Percentiles rank a stretch among this genome's conserved stretches.
Conservation (phyloP, 2,329 filamentous ascomycete species). For the Colletotrichum incanum region DNA sequence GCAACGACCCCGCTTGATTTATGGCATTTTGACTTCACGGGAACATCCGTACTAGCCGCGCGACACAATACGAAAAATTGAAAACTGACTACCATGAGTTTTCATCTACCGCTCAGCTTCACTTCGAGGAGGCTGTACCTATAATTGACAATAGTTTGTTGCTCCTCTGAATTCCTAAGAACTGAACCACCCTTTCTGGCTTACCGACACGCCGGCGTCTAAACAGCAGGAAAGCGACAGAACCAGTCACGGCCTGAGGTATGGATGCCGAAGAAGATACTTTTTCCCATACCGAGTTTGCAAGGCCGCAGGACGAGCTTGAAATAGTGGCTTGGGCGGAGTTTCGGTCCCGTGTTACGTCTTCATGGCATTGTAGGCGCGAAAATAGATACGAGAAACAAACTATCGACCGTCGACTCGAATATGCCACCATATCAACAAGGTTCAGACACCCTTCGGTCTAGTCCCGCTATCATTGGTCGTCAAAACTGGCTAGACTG, state of each 20-base stretch:
- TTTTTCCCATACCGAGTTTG: neutral
- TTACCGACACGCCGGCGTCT: neutral
- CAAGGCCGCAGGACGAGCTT: neutral
- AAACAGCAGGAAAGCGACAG: neutral
- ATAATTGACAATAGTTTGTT: neutral
- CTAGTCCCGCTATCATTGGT: neutral
- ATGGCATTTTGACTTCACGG: neutral
- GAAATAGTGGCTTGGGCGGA: neutral
- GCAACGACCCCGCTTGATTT: neutral
- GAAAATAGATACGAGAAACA: neutral
- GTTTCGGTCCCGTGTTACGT: neutral
- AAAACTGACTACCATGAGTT: neutral
- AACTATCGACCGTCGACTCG: neutral
- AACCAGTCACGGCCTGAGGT: neutral
- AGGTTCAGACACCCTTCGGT: neutral
- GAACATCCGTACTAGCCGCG: neutral
- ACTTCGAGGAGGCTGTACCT: too few relatives aligned
- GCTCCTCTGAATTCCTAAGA: neutral
- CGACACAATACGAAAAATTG: neutral
- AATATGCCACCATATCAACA: too few relatives aligned
- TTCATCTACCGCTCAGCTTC: neutral
- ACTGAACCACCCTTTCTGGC: neutral
- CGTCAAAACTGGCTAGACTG: neutral
- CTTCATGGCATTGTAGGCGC: neutral
- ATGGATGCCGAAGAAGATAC: neutral